phyloP scores from a whole-genome alignment of 139 green algal genomes.

The Astrephomene gubernaculifera region DNA sequence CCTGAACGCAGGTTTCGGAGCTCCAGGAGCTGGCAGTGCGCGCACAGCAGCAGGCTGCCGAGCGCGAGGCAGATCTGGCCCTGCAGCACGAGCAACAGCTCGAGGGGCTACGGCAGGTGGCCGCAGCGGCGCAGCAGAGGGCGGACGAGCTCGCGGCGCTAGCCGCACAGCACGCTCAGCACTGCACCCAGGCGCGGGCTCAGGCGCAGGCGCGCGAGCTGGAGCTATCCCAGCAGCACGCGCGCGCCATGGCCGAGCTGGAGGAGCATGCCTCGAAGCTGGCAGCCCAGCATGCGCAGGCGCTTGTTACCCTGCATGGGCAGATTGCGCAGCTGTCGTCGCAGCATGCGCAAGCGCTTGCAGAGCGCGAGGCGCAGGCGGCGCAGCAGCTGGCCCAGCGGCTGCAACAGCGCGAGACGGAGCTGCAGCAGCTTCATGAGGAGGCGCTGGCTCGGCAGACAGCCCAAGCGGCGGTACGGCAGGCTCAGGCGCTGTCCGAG shows the following conservation, averaged over 20 bases:
- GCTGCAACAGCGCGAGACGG: not conserved
- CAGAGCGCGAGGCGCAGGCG: not conserved
- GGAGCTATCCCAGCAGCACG: not conserved
- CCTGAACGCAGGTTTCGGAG: constrained; percentile 3
- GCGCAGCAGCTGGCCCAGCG: not conserved
- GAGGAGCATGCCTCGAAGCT: not conserved
- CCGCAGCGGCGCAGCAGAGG: not conserved
- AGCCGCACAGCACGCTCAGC: not conserved
- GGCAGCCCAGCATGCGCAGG: not conserved
- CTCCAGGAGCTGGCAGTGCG: constrained; percentile 20
- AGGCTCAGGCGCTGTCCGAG: not conserved
- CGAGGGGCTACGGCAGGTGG: constrained; percentile 13
- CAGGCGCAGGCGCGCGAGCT: constrained; percentile 3
- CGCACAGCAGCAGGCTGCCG: constrained; percentile 15
- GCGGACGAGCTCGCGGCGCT: not conserved
- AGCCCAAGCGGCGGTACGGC: not conserved
- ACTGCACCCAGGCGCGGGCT: not conserved
- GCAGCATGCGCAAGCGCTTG: not conserved
- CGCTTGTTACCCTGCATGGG: not conserved
- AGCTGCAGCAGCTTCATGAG: not conserved
- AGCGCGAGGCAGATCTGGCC: not conserved
- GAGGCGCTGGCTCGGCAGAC: not conserved
- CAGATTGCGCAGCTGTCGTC: not conserved
- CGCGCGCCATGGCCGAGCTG: not conserved
- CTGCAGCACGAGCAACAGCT: not conserved